These are phyloP conservation scores for Sporothrix euskadiensis DNA, from an alignment of 2,329 filamentous ascomycete genomes.

Conservation along the genomic window DNA sequence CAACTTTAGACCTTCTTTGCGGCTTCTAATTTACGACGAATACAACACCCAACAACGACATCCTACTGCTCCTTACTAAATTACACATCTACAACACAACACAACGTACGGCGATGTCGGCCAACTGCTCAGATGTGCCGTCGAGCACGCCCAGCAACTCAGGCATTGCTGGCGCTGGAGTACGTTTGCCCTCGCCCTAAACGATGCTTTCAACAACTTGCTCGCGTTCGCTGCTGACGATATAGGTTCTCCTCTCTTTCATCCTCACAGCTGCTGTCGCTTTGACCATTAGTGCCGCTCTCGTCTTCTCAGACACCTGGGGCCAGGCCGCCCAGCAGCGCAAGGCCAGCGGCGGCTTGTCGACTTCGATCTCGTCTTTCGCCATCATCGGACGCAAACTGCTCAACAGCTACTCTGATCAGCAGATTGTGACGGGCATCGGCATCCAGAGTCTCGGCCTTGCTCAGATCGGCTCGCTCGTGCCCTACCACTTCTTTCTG, in stretches of 20 bases:
- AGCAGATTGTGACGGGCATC: conserved; percentile 69
- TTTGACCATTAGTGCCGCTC: conserved; percentile 55
- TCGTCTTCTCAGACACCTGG: conserved; percentile 56
- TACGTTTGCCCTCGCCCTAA: conserved; percentile 40
- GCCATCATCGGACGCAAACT: conserved; percentile 59
- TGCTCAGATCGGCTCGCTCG: conserved; percentile 58
- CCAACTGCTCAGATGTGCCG: conserved; percentile 49
- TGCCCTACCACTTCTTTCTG: conserved; percentile 70
- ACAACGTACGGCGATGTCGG: conserved; percentile 27
- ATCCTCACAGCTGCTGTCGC: conserved; percentile 63
- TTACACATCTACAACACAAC: background rate
- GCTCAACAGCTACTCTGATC: conserved; percentile 65
- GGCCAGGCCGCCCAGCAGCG: conserved; percentile 35
- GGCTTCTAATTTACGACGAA: no score
- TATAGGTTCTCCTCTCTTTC: conserved; percentile 63
- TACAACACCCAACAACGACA: background rate
- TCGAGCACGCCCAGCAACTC: conserved; percentile 52
- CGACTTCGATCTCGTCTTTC: conserved; percentile 29
- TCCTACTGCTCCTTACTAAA: no score
- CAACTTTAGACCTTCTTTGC: background rate
- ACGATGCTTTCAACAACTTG: background rate
- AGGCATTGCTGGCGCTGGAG: conserved; percentile 58
- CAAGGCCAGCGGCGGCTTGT: conserved; percentile 41
- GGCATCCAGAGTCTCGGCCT: conserved; percentile 66
- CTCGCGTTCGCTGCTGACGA: background rate